phyloP scores from a whole-genome alignment of 1,139 yeast species.

The Zygosaccharomyces pseudobailii region DNA sequence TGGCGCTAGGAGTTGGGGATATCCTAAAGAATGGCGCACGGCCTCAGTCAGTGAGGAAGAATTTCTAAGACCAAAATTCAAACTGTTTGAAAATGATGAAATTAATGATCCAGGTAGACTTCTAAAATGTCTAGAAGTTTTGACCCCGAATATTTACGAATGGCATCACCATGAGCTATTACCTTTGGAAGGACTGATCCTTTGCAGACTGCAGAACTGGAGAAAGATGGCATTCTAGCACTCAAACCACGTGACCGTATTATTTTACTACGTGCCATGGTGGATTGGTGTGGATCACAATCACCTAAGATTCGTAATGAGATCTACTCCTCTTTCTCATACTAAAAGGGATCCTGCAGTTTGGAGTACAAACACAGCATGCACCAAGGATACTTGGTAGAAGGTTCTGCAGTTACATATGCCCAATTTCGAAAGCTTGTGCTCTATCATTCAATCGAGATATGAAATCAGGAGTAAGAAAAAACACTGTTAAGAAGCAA shows the following conservation, averaged over 20 bases:
- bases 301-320: conserved; percentile 43
- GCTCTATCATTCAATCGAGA: conserved; percentile 25
- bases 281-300: conserved; percentile 46
- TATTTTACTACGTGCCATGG: conserved; percentile 42
- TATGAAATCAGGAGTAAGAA: conserved; percentile 29
- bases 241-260: conserved; percentile 46
- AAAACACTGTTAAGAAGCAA: conserved; percentile 30
- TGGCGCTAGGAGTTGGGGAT: conserved; percentile 36
- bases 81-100: conserved; percentile 25
- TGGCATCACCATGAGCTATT: conserved; percentile 21
- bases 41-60: conserved; percentile 7
- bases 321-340: conserved; percentile 33
- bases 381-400: conserved; percentile 29
- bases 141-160: conserved; percentile 26
- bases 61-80: conserved; percentile 15
- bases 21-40: conserved; percentile 46
- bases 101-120: conserved; percentile 38
- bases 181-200: conserved; percentile 32
- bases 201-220: conserved; percentile 38
- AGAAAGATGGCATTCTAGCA: conserved; percentile 42
- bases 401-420: conserved; percentile 26
- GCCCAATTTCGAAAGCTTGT: conserved; percentile 26
- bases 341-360: conserved; percentile 30
- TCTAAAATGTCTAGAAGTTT: conserved; percentile 39
- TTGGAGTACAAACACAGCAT: conserved; percentile 31